Conservation (phyloP, 2,329 filamentous ascomycete genomes). For the Pestalotiopsis sp. region DNA sequence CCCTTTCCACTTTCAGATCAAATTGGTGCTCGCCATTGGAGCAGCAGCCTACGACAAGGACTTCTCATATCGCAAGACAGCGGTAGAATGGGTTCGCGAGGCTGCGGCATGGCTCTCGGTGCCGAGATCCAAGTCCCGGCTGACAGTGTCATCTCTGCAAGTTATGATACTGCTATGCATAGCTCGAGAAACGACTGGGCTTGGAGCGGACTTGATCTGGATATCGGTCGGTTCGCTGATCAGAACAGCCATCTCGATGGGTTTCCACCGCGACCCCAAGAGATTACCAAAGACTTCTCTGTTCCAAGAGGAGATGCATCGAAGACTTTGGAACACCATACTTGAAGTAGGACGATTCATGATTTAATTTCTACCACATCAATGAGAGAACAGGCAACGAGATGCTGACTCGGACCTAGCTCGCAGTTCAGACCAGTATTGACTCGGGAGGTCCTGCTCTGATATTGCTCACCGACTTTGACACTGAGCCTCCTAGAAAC, state of each 20-base stretch:
- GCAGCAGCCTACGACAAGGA: slow-evolving; percentile 50
- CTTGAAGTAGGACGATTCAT: slow-evolving; percentile 41
- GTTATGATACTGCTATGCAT: slow-evolving; percentile 45
- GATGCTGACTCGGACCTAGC: not conserved
- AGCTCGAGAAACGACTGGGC: slow-evolving; percentile 39
- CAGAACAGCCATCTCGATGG: slow-evolving; percentile 51
- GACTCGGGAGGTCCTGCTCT: slow-evolving; percentile 48
- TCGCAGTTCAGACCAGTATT: slow-evolving; percentile 44
- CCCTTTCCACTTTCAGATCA: slow-evolving; percentile 57
- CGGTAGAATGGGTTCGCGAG: slow-evolving; percentile 60
- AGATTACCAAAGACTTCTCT: slow-evolving; percentile 35
- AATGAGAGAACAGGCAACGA: not conserved
- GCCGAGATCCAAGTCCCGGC: slow-evolving; percentile 54
- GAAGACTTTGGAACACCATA: slow-evolving; percentile 56
- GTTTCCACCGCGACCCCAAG: slow-evolving; percentile 51
- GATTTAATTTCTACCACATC: not conserved
- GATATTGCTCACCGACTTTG: slow-evolving; percentile 47
- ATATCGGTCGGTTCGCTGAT: slow-evolving; percentile 46
- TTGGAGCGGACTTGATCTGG: slow-evolving; percentile 52
- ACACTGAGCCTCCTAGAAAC: slow-evolving; percentile 51
- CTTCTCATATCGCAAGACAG: slow-evolving; percentile 51
- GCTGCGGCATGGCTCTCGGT: slow-evolving; percentile 57
- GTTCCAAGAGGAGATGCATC: slow-evolving; percentile 48
- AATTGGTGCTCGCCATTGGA: slow-evolving; percentile 62
- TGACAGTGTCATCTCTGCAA: slow-evolving; percentile 56